A percentile compares a stretch with the other conserved stretches of the same genome.
Conservation (phyloP, 2,329 filamentous ascomycete species). For the Arthroderma sp. region DNA sequence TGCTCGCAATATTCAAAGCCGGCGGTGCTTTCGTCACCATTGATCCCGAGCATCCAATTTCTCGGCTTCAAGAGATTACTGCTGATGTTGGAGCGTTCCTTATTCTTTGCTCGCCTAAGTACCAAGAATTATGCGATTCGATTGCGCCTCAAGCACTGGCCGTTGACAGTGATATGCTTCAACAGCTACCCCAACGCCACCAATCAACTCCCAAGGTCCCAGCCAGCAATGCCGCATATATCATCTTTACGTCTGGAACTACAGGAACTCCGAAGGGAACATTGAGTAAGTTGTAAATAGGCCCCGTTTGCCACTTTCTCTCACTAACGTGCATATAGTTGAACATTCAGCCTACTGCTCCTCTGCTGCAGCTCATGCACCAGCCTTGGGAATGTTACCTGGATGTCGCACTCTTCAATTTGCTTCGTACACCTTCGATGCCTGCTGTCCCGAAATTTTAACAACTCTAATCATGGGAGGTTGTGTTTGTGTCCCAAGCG, state of each 20-base stretch:
- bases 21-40: slow-evolving; percentile 25
- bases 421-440: slow-evolving; percentile 40
- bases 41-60: slow-evolving; percentile 21
- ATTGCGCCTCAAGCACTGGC: slow-evolving; percentile 7
- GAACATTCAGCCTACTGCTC: slow-evolving; percentile 42
- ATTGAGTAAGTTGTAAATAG: slow-evolving; percentile 39
- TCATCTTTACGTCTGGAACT: slow-evolving; percentile 44
- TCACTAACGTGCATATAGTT: slow-evolving; percentile 28
- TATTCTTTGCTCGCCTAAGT: slow-evolving; percentile 13
- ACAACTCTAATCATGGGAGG: slow-evolving; percentile 41
- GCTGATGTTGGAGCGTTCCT: slow-evolving; percentile 16
- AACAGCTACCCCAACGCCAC: slow-evolving; percentile 9
- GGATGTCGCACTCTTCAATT: slow-evolving; percentile 45
- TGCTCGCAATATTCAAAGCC: slow-evolving; percentile 23
- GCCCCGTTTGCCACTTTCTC: background rate
- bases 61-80: slow-evolving; percentile 18
- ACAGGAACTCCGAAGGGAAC: slow-evolving; percentile 44
- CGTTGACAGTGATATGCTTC: slow-evolving; percentile 10
- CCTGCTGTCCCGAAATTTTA: slow-evolving; percentile 40
- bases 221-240: slow-evolving; percentile 33
- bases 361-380: slow-evolving; percentile 41
- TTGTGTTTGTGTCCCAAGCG: slow-evolving; percentile 47
- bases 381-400: slow-evolving; percentile 32
- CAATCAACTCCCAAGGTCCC: slow-evolving; percentile 8
- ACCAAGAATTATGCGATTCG: slow-evolving; percentile 7